A percentile compares a stretch with the other conserved stretches of the same genome.
These are phyloP conservation scores for Zygosaccharomyces pseudobailii DNA, from an alignment of 1,139 yeast species.

Conservation along the genomic window DNA sequence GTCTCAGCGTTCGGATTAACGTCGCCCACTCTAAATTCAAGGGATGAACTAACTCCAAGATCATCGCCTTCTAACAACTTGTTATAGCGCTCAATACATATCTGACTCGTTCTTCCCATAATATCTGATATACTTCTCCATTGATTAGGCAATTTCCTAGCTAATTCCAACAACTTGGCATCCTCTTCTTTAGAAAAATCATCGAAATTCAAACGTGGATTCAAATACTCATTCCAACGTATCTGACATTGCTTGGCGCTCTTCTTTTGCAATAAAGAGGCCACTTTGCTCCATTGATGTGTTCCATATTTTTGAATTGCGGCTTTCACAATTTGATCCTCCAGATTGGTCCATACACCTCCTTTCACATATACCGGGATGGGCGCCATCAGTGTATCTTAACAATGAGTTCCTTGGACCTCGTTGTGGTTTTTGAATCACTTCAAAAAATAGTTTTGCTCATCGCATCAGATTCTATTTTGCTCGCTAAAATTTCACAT, in stretches of 20 bases:
- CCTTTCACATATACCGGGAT: conserved; percentile 78
- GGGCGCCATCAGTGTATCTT: conserved; percentile 31
- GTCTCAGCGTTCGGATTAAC: conserved; percentile 71
- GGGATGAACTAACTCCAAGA: conserved; percentile 39
- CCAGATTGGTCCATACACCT: conserved; percentile 87
- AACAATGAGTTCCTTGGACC: too few species aligned
- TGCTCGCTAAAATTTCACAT: background rate
- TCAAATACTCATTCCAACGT: conserved; percentile 86
- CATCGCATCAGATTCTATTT: background rate
- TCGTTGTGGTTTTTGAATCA: background rate
- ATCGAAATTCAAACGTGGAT: conserved; percentile 59
- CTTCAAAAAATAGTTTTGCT: background rate
- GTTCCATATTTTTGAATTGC: conserved; percentile 91
- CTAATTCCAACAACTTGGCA: conserved; percentile 60
- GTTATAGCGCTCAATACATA: conserved; percentile 85
- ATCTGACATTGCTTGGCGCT: conserved; percentile 91
- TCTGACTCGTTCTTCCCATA: conserved; percentile 81
- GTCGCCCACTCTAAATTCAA: conserved; percentile 44
- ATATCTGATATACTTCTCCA: conserved; percentile 86
- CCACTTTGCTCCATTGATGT: conserved; percentile 91
- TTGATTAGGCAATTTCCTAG: conserved; percentile 77
- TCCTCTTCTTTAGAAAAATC: conserved; percentile 81
- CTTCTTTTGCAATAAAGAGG: conserved; percentile 78
- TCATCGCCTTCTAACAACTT: conserved; percentile 53
- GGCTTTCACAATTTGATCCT: conserved; percentile 83